Base-by-base conservation (phyloP, 371 early-diverging fungal genomes). In the Apophysomyces trapeziformis region DNA sequence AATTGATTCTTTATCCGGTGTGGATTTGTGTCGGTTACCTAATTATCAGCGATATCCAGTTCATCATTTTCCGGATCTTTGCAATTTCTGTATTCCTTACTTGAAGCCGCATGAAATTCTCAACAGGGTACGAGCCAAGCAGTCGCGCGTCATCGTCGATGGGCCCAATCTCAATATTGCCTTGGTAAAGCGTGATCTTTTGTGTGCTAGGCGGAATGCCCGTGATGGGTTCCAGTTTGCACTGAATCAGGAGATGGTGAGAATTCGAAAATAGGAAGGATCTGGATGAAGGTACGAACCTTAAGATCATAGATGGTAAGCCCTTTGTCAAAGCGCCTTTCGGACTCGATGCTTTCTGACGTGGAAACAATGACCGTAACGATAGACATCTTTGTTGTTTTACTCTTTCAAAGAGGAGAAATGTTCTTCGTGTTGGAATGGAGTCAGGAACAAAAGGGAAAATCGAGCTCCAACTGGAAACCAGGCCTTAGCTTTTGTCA, bases 161-260 rank as follows among this genome's bases (percentile, higher is more conserved):
- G 7, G 80, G 66, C 1, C 89, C 88, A 18, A 96, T 77, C 6
- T 85, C 72, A 16, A 69, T 72, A 43, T 89, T 85, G 36, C 85
- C 80, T 64, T 87, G 77, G 65, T 85, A 85, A 5, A 96, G 83
- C 13, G 73, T 64, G 12, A 97, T 67, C 43, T 75, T 71, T 82
- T 93, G 93, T 64, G 89, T 87, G 4, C 73, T 57, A 6, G 86
- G 72, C 7, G 93, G 91, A 38, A 96, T 90, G 46, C 99, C 99
- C 0, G 96, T 95, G 61, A 98, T 94, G 32, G 96, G 92, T 67
- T 95, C 96, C 4, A 98, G 86, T 65, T 92, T 90, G 58, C 84
- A 81, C 90, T 94, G 44, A 58, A 26, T 14, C 21, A 21, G 37
- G n/a, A 26, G 32, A 26, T 13, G 58, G 26, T 5, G 46, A 38